Evolutionary conservation across 73 alveolate genomes (phyloP).

Genomic region (Symbiodinium pilosum): DNA sequence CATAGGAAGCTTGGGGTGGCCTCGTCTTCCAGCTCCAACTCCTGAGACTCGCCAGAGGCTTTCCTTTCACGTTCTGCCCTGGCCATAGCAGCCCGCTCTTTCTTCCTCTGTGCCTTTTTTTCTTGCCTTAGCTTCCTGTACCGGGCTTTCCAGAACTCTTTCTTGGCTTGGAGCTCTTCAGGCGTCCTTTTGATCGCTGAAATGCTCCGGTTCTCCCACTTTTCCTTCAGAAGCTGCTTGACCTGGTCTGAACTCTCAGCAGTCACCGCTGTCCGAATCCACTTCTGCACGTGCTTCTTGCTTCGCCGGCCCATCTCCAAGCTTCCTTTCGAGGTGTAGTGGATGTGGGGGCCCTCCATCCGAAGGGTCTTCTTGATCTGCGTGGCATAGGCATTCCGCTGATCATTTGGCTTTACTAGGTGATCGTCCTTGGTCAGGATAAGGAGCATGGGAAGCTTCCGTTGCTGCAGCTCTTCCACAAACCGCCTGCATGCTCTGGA

Average conservation of each 20-base stretch:
- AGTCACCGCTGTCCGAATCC: slow-evolving; percentile 86
- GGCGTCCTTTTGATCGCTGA: slow-evolving; percentile 30
- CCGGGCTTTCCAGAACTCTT: slow-evolving; percentile 55
- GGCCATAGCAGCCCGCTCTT: not conserved
- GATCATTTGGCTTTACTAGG: slow-evolving; percentile 52
- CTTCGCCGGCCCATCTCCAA: slow-evolving; percentile 62
- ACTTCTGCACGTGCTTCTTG: slow-evolving; percentile 59
- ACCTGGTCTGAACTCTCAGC: slow-evolving; percentile 37
- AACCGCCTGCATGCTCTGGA: slow-evolving; percentile 55
- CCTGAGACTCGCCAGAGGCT: too few relatives aligned
- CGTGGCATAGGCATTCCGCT: slow-evolving; percentile 40
- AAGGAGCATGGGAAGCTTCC: slow-evolving; percentile 47
- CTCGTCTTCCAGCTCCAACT: too few relatives aligned
- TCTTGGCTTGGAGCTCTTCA: slow-evolving; percentile 31
- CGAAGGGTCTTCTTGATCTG: slow-evolving; percentile 65
- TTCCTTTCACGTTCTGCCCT: too few relatives aligned
- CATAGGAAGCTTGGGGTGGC: too few relatives aligned
- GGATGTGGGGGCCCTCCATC: slow-evolving; percentile 73
- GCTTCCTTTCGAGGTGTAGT: slow-evolving; percentile 30
- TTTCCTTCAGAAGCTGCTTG: slow-evolving; percentile 53
- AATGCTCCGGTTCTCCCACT: slow-evolving; percentile 38
- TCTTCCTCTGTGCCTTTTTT: slow-evolving; percentile 10
- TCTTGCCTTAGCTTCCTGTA: slow-evolving; percentile 35
- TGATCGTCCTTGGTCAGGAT: slow-evolving; percentile 68
- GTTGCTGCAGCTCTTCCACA: slow-evolving; percentile 25